phyloP scores from a whole-genome alignment of 495 filamentous ascomycete genomes.

The Hypoxylon subgilvum region DNA sequence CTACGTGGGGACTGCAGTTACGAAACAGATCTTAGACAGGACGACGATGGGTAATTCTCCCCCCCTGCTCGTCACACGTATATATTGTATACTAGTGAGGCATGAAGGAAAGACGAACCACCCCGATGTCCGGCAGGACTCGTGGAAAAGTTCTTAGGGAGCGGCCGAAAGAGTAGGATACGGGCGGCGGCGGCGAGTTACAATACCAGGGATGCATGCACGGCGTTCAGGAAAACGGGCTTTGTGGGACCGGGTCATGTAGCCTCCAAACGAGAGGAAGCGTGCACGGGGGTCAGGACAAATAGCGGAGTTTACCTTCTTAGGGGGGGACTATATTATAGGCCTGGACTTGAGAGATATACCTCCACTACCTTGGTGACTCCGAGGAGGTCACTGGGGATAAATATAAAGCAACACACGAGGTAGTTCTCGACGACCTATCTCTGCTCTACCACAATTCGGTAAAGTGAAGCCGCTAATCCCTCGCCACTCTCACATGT shows the following conservation, averaged over 20 bases:
- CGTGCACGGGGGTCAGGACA: constrained; percentile 18
- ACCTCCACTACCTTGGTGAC: constrained; percentile 12
- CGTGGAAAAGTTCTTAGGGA: constrained; percentile 14
- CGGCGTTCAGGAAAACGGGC: constrained; percentile 40
- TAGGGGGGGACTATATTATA: constrained; percentile 19
- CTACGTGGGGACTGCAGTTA: constrained; percentile 1
- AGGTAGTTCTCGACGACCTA: constrained; percentile 4
- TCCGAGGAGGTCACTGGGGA: constrained; percentile 9
- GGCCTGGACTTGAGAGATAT: constrained; percentile 16
- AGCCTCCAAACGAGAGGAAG: constrained; percentile 23
- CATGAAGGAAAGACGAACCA: constrained; percentile 1
- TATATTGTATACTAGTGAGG: constrained; percentile 42
- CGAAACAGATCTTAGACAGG: constrained; percentile 8
- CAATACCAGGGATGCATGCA: constrained; percentile 40
- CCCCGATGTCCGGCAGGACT: no score
- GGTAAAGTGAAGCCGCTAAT: neutral
- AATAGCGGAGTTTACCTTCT: constrained; percentile 33
- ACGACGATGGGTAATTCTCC: constrained; percentile 6
- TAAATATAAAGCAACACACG: constrained; percentile 9
- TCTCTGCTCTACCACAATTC: neutral
- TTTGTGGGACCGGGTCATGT: constrained; percentile 22
- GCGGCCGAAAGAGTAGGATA: constrained; percentile 8
- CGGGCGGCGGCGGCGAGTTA: constrained; percentile 24
- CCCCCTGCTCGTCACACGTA: constrained; percentile 26
- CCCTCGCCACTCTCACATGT: neutral